Evolutionary conservation across 139 green algal genomes (phyloP), one percentile per base, ranked within the genome.

Genomic region (Diplosphaera chodatii): DNA sequence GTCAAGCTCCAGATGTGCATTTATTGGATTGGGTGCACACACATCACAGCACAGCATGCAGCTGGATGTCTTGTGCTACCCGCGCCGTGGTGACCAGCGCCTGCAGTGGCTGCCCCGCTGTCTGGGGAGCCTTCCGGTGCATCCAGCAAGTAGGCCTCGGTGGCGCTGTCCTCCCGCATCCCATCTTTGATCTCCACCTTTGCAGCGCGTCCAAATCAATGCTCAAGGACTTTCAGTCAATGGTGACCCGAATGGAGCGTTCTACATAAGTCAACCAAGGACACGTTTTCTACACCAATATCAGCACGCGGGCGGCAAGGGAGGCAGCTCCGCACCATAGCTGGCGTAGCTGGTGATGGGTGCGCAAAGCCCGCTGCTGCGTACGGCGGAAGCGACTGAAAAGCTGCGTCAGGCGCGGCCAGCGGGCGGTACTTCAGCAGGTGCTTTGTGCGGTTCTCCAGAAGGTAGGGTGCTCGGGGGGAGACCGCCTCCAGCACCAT

Each of bases 391-490:
- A 93, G 66, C 5, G 71, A 59, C 68, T 85, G 76, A 71, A 84
- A 90, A 0, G 83, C 79, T 31, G 80, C 77, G 5, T 63, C 69
- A 0, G 41, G 63, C 63, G 33, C 30, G 32, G 33, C 56, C 63
- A 40, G 72, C 71, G 88, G 87, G 8, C 83, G 78, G 80, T 85
- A 93, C 55, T 69, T 74, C 66, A 92, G 75, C 22, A 73, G 72
- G n/a, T 77, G 33, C 3, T 32, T 27, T 2, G 81, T 85, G 23
- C 76, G 76, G 78, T 93, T 93, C 68, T 86, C 79, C n/a, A 93
- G 65, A 6, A 84, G 72, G 67, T 86, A 86, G 27, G 85, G 84
- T 8, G 75, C 31, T n/a, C 29, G 59, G 0, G 83, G 75, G 3
- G 80, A 76, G 25, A 87, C 69, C 10, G 64, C 80, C 66, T 89